phyloP scores from a whole-genome alignment of 768 basidiomycete species.

The Chalciporus chontae region DNA sequence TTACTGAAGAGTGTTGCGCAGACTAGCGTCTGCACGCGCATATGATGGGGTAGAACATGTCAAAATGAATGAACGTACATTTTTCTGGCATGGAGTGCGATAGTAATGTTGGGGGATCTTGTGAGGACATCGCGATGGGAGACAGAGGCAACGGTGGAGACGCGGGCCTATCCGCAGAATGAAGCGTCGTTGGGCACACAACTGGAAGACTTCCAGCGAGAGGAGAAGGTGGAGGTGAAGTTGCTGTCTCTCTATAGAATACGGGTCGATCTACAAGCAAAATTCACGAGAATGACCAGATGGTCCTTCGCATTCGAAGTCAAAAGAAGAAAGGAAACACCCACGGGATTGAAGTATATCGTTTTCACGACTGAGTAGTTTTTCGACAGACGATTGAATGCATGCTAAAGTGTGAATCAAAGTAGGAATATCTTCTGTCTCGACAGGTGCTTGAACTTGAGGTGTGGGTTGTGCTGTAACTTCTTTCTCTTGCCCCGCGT shows the following conservation, averaged over 20 bases:
- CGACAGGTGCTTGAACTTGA: slow-evolving; percentile 4
- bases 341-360: slow-evolving; percentile 4
- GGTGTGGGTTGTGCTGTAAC: not conserved
- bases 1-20: not conserved
- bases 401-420: not conserved
- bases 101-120: not conserved
- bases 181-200: not conserved
- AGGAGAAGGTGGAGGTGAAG: not conserved
- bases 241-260: not conserved
- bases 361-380: slow-evolving; percentile 14
- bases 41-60: too few relatives aligned
- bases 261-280: not conserved
- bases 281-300: not conserved
- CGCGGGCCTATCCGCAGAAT: not conserved
- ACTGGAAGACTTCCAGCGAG: not conserved
- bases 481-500: not conserved
- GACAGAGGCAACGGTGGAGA: not conserved
- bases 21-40: too few relatives aligned
- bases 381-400: slow-evolving; percentile 18
- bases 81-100: not conserved
- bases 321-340: not conserved
- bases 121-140: not conserved
- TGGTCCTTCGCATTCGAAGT: not conserved
- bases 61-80: not conserved
- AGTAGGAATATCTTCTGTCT: slow-evolving; percentile 7